These are phyloP conservation scores for Tulasnella sp. DNA, from an alignment of 768 basidiomycete species.

Conservation along the genomic window DNA sequence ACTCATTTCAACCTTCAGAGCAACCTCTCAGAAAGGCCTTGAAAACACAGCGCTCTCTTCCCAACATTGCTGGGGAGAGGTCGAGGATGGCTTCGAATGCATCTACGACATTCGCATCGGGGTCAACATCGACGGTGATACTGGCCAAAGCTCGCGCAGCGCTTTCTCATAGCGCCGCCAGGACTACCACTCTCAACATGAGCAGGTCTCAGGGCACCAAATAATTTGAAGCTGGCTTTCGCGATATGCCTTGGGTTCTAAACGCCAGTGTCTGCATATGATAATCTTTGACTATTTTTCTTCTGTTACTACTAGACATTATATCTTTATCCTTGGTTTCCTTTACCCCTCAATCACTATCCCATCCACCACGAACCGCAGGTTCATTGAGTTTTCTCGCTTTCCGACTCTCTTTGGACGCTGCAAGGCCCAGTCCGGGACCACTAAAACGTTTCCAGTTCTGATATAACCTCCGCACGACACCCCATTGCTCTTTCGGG, in stretches of 20 bases:
- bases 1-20: too few species aligned
- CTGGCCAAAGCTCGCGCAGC: slow-evolving; percentile 9
- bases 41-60: too few species aligned
- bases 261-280: too few species aligned
- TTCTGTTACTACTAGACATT: too few species aligned
- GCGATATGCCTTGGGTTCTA: too few species aligned
- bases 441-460: slow-evolving; percentile 45
- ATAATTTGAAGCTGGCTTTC: too few species aligned
- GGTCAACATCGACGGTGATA: not conserved
- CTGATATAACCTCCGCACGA: slow-evolving; percentile 48
- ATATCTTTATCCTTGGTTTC: not conserved
- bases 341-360: slow-evolving; percentile 1
- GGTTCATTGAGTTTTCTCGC: slow-evolving; percentile 3
- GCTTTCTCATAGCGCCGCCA: not conserved
- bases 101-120: not conserved
- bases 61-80: not conserved
- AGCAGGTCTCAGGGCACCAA: too few species aligned
- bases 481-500: slow-evolving; percentile 43
- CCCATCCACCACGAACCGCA: not conserved
- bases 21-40: too few species aligned
- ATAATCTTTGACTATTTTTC: too few species aligned
- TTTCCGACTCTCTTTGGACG: not conserved
- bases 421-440: slow-evolving; percentile 3
- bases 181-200: too few species aligned
- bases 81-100: not conserved